Conservation (phyloP, 2,329 filamentous ascomycete genomes). For the Periconia digitata region DNA sequence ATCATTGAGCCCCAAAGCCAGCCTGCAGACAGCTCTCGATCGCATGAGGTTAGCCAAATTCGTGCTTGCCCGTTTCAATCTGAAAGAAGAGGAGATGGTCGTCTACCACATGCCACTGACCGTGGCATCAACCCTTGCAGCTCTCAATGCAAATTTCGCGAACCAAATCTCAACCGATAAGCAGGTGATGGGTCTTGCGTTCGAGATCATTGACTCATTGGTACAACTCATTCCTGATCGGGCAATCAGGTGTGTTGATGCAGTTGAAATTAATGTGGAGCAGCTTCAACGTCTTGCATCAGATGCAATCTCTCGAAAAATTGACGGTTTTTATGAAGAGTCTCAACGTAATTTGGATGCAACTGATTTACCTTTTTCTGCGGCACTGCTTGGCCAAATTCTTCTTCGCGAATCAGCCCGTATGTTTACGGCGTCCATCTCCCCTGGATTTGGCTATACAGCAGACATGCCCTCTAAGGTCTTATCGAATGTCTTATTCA, state of each 20-base stretch:
- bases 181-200: slow-evolving; percentile 26
- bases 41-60: slow-evolving; percentile 77
- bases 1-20: slow-evolving; percentile 50
- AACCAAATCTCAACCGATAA: slow-evolving; percentile 8
- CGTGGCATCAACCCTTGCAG: slow-evolving; percentile 62
- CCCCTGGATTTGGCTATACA: slow-evolving; percentile 11
- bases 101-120: slow-evolving; percentile 79
- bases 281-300: no score
- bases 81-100: slow-evolving; percentile 95
- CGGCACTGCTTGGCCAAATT: slow-evolving; percentile 27
- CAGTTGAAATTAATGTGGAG: neutral
- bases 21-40: slow-evolving; percentile 52
- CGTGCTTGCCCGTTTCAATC: slow-evolving; percentile 84
- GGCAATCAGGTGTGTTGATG: slow-evolving; percentile 22
- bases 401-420: slow-evolving; percentile 32
- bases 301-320: slow-evolving; percentile 20
- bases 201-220: slow-evolving; percentile 42
- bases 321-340: slow-evolving; percentile 39
- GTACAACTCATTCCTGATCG: slow-evolving; percentile 41
- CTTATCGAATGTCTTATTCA: slow-evolving; percentile 37
- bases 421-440: slow-evolving; percentile 27
- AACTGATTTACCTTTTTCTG: slow-evolving; percentile 29
- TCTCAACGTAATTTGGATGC: slow-evolving; percentile 38
- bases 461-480: slow-evolving; percentile 36
- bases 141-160: slow-evolving; percentile 38